A percentile compares a stretch with the other conserved stretches of the same genome.
phyloP scores from a whole-genome alignment of 495 filamentous ascomycete genomes.

The Articulospora tetracladia region DNA sequence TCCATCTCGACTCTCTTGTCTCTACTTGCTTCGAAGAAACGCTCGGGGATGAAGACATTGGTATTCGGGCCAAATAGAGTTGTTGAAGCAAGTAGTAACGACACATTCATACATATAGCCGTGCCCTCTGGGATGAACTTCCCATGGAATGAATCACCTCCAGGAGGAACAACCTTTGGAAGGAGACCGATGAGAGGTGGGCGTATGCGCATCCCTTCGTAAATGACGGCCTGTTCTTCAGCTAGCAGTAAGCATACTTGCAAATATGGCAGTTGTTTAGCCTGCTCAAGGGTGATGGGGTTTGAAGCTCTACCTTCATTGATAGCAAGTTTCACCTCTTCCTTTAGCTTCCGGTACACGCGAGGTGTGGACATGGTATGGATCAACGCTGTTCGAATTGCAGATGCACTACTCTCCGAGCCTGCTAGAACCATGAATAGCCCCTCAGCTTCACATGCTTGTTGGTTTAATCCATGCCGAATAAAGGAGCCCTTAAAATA shows the following conservation, averaged over 20 bases:
- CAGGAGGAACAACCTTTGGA: background rate
- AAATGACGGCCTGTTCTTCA: background rate
- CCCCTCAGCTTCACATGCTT: conserved; percentile 35
- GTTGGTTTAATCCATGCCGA: conserved; percentile 31
- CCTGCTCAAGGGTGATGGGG: no score
- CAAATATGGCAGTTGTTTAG: no score
- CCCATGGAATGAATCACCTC: background rate
- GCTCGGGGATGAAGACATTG: conserved; percentile 1
- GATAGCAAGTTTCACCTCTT: background rate
- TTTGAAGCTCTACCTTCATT: no score
- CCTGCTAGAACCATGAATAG: conserved; percentile 30
- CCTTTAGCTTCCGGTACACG: no score
- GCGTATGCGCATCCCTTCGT: background rate
- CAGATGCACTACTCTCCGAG: background rate
- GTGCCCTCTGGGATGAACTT: background rate
- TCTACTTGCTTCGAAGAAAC: background rate
- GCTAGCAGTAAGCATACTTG: no score
- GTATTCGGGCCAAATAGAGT: background rate
- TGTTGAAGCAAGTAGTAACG: background rate
- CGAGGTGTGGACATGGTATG: no score
- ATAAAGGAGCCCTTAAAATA: conserved; percentile 30
- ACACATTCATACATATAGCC: background rate
- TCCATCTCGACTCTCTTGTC: background rate
- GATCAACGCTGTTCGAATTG: no score
- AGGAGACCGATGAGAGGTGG: background rate